Conservation (phyloP, 2,329 filamentous ascomycete genomes). For the Colletotrichum gloeosporioides region DNA sequence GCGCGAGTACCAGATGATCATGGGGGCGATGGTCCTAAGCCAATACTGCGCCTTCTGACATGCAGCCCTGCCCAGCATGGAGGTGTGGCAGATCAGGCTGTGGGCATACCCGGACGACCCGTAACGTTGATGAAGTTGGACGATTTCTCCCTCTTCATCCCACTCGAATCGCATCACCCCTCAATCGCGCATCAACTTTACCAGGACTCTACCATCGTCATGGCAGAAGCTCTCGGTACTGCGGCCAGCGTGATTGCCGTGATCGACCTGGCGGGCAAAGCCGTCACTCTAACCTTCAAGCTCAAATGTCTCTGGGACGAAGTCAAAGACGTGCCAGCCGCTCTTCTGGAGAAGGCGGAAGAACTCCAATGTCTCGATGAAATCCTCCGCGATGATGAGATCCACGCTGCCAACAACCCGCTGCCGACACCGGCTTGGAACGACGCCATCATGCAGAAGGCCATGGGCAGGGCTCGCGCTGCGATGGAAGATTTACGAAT, state of each 20-base stretch:
- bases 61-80: not conserved
- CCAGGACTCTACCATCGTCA: not conserved
- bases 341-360: not conserved
- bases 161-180: not conserved
- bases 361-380: not conserved
- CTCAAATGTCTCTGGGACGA: slow-evolving; percentile 19
- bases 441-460: not conserved
- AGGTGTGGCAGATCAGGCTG: not conserved
- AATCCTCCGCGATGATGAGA: not conserved
- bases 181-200: too few relatives aligned
- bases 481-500: not conserved
- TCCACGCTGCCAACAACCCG: not conserved
- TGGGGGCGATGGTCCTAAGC: not conserved
- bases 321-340: slow-evolving; percentile 14
- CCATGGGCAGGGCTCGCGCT: not conserved
- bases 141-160: not conserved
- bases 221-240: slow-evolving; percentile 5
- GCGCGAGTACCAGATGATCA: too few relatives aligned
- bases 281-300: slow-evolving; percentile 18
- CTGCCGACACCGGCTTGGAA: not conserved
- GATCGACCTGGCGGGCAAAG: slow-evolving; percentile 11
- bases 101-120: not conserved
- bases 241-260: slow-evolving; percentile 5
- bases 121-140: too few relatives aligned
- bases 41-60: not conserved